phyloP scores from a whole-genome alignment of 441 rosid genomes.

The Codiaeum variegatum region DNA sequence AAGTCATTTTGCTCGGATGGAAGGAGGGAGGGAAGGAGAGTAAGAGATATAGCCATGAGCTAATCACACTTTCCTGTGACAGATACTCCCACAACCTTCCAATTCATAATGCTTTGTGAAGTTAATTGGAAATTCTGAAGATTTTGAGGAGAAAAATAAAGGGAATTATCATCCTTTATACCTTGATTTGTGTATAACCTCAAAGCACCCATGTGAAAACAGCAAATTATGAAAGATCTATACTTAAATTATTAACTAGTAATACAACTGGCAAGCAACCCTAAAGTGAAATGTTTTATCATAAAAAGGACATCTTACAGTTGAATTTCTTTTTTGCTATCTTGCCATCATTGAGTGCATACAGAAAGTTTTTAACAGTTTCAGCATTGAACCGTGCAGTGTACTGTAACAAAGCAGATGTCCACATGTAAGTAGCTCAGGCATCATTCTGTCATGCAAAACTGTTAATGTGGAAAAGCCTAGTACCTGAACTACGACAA shows the following conservation, averaged over 20 bases:
- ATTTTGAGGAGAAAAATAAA: background rate
- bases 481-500: constrained; percentile 82
- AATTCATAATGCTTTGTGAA: background rate
- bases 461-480: background rate
- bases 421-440: constrained; percentile 11
- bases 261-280: background rate
- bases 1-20: background rate
- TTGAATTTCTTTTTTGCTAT: constrained; percentile 77
- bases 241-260: background rate
- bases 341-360: constrained; percentile 57
- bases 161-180: background rate
- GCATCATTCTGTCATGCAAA: constrained; percentile 14
- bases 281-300: background rate
- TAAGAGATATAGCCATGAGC: background rate
- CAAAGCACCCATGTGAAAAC: background rate
- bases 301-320: constrained; percentile 39
- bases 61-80: background rate
- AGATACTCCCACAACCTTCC: constrained; percentile 7
- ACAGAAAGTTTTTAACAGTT: constrained; percentile 62
- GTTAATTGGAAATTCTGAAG: background rate
- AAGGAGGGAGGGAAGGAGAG: no score
- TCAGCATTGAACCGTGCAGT: constrained; percentile 79
- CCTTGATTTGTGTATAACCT: background rate
- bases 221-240: background rate
- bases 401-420: constrained; percentile 44